Evolutionary conservation across 192 early-diverging fungal genomes (phyloP).

Genomic region (Linnemannia elongata): DNA sequence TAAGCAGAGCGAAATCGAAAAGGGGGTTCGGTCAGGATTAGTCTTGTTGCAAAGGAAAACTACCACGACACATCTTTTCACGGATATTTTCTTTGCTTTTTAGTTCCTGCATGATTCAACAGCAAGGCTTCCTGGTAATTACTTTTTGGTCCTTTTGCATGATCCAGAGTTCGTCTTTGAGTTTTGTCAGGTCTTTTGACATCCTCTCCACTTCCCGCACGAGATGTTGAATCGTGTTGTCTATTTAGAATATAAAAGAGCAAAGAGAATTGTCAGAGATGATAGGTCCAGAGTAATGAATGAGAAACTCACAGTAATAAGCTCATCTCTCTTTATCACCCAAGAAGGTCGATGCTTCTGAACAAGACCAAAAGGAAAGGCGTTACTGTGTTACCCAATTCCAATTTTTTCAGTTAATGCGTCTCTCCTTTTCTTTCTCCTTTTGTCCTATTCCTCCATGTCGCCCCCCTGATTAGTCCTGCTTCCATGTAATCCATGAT

Average conservation of each 20-base stretch:
- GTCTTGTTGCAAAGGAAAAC: background rate
- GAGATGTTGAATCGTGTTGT: constrained; percentile 56
- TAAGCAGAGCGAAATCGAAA: background rate
- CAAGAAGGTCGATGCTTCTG: background rate
- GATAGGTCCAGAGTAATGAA: background rate
- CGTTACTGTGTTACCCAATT: background rate
- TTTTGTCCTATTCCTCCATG: background rate
- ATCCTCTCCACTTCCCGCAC: constrained; percentile 53
- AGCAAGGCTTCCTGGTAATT: background rate
- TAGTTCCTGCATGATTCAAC: background rate
- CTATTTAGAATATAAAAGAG: background rate
- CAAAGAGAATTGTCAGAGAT: background rate
- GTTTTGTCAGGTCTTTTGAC: constrained; percentile 53
- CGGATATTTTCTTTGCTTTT: background rate
- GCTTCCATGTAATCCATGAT: background rate
- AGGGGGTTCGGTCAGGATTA: background rate
- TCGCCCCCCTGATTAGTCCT: background rate
- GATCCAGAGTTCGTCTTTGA: constrained; percentile 54
- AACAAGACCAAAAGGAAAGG: background rate
- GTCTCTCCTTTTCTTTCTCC: background rate
- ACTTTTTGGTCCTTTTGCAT: constrained; percentile 58
- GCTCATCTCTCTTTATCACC: background rate
- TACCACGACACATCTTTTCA: background rate
- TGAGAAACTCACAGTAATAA: background rate
- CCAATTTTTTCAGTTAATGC: background rate